Conservation (phyloP, 768 basidiomycete species). For the Calocera viscosa region DNA sequence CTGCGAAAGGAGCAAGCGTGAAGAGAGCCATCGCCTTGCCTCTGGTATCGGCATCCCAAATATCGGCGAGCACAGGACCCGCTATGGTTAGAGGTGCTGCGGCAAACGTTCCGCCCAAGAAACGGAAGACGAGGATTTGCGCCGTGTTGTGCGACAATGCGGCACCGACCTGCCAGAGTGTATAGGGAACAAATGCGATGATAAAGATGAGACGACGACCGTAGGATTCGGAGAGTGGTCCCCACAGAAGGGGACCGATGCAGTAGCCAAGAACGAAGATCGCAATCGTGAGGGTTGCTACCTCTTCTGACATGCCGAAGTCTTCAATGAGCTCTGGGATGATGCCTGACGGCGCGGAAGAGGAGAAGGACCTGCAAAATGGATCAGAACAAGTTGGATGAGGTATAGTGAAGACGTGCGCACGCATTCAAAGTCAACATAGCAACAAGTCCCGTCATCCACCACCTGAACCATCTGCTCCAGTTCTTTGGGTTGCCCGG, state of each 20-base stretch:
- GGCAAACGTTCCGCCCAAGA: slow-evolving; percentile 30
- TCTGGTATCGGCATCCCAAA: slow-evolving; percentile 28
- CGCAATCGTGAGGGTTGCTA: slow-evolving; percentile 13
- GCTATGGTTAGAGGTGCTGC: slow-evolving; percentile 31
- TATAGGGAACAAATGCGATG: slow-evolving; percentile 14
- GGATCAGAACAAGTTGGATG: background rate
- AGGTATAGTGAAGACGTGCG: background rate
- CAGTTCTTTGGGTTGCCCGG: slow-evolving; percentile 11
- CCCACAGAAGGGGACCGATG: slow-evolving; percentile 28
- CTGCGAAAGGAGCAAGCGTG: slow-evolving; percentile 30
- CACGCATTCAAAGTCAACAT: slow-evolving; percentile 7
- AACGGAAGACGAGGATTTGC: slow-evolving; percentile 30
- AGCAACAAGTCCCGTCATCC: slow-evolving; percentile 6
- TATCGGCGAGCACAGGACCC: slow-evolving; percentile 29
- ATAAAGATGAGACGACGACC: slow-evolving; percentile 30
- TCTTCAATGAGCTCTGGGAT: slow-evolving; percentile 10
- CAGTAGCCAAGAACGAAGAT: slow-evolving; percentile 19
- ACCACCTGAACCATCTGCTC: background rate
- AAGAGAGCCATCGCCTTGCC: slow-evolving; percentile 29
- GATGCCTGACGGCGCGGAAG: slow-evolving; percentile 15
- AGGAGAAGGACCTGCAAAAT: slow-evolving; percentile 16
- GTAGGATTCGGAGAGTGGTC: slow-evolving; percentile 26
- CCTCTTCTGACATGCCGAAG: slow-evolving; percentile 9
- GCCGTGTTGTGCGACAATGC: slow-evolving; percentile 30
- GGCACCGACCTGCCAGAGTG: slow-evolving; percentile 29